phyloP scores from a whole-genome alignment of 352 stramenopile species.

The Aphanomyces euteiches region DNA sequence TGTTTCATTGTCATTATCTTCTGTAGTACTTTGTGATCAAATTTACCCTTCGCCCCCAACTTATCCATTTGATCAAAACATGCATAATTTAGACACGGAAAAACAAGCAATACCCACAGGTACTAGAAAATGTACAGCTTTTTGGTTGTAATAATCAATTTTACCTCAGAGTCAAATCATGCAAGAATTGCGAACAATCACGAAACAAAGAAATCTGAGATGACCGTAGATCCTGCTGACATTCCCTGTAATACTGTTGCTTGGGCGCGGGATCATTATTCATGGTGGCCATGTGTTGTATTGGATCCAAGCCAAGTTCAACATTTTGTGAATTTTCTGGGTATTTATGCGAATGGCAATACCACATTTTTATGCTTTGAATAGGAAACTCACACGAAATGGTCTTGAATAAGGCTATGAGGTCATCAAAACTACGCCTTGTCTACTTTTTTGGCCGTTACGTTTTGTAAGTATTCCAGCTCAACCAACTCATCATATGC shows the following conservation, averaged over 20 bases:
- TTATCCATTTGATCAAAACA: too few species aligned
- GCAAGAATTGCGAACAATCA: too few species aligned
- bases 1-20: too few species aligned
- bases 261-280: conserved; percentile 5
- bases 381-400: neutral
- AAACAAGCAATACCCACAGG: too few species aligned
- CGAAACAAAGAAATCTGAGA: too few species aligned
- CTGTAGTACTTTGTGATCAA: too few species aligned
- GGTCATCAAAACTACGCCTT: neutral
- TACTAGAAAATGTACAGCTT: too few species aligned
- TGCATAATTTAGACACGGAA: too few species aligned
- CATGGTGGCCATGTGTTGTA: conserved; percentile 5
- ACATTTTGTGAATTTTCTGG: neutral
- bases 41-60: too few species aligned
- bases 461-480: conserved; percentile 1
- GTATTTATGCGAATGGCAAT: neutral
- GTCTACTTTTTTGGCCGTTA: conserved; percentile 14
- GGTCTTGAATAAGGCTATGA: neutral
- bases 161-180: too few species aligned
- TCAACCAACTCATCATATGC: neutral
- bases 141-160: too few species aligned
- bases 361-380: neutral
- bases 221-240: neutral
- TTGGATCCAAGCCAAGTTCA: conserved; percentile 3
- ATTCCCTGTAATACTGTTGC: neutral